Evolutionary conservation across 768 basidiomycete genomes (phyloP), one percentile per base, ranked within the genome.

Genomic region (Boletus speciosus): DNA sequence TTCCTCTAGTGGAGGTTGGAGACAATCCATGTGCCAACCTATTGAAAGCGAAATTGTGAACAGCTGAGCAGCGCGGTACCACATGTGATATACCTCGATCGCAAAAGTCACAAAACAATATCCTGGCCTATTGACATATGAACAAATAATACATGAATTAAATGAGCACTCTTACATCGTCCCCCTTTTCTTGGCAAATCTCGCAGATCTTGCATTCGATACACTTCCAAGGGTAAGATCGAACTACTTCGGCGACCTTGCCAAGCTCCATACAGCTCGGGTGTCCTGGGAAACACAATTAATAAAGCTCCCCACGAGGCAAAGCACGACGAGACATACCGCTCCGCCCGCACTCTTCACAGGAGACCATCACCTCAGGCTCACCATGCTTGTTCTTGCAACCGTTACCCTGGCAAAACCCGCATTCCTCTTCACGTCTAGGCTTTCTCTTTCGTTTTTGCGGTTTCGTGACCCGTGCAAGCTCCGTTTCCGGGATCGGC

Each of bases 171-270:
- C 92, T 73, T 73, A 96, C 95, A 71, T 94, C 93, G 70, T 93
- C 88, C 21, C 89, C 91, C 66, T 94, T 93, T 63, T 83, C 74
- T 42, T 80, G 72, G 66, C 95, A 98, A 52, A 92, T 75, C 73
- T 94, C 91, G 68, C 95, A 98, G 53, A 76, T 85, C 76, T 96
- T 97, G 76, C 95, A 97, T 60, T 94, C 91, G 35, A 84, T 80
- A 66, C 95, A 98, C 56, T 81, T 81, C 95, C 95, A 98, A 15
- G 79, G 74, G 67, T 95, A 95, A 27, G 78, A 76, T 52, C 78
- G 76, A 47, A 94, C 75, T n/a, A 78, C 75, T 38, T 83, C 78
- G 16, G 78, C 78, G 47, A 89, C 76, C 47, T 78, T 74, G 41
- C 74, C 71, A 32, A 85, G 78, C 59, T 86, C 72, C 76, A 96